Evolutionary conservation across 768 basidiomycete genomes (phyloP).

Genomic region (Boletus edulis): DNA sequence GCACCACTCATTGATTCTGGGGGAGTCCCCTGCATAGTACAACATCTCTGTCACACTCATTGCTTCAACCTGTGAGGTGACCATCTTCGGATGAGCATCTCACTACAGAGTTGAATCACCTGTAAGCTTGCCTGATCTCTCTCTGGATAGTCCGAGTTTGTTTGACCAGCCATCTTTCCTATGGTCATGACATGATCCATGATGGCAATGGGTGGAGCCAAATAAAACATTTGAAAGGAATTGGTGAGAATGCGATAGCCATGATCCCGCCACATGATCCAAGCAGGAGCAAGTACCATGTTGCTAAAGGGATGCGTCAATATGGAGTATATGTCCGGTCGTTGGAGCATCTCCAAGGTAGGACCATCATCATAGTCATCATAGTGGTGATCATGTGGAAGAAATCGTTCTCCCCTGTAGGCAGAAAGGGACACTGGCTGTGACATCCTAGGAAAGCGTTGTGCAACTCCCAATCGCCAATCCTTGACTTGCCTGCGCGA

Average conservation of each 20-base stretch:
- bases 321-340: background rate
- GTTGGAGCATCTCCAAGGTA: conserved; percentile 8
- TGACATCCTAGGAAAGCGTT: background rate
- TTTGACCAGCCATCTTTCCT: background rate
- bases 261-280: conserved; percentile 12
- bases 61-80: too few relatives aligned
- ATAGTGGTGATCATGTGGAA: background rate
- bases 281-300: background rate
- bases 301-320: background rate
- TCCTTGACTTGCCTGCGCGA: background rate
- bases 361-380: conserved; percentile 9
- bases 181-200: background rate
- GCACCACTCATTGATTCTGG: background rate
- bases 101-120: too few relatives aligned
- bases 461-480: background rate
- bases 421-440: background rate
- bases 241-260: conserved; percentile 1
- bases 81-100: too few relatives aligned
- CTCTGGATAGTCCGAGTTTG: too few relatives aligned
- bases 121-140: too few relatives aligned
- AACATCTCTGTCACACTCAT: too few relatives aligned
- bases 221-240: conserved; percentile 10
- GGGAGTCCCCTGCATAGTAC: too few relatives aligned
- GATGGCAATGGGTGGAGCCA: background rate
- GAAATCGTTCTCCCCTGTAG: background rate